Conservation (phyloP, 208 protist species). For the Balamuthia mandrillaris region DNA sequence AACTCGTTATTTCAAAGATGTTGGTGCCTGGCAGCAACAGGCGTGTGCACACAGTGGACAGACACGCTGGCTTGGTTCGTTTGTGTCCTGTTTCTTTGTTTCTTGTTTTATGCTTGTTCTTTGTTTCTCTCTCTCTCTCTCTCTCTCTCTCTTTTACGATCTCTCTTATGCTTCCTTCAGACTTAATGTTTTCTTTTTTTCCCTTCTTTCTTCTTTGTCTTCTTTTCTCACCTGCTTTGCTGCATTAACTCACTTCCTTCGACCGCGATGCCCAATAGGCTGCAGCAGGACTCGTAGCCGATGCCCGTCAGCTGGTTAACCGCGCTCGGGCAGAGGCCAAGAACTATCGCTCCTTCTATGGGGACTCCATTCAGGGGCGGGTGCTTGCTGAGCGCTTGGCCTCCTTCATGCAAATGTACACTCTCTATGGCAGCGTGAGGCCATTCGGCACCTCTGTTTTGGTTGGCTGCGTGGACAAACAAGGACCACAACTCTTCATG, state of each 20-base stretch:
- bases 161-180: slow-evolving; percentile 9
- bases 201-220: slow-evolving; percentile 28
- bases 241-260: background rate
- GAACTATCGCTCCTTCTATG: slow-evolving; percentile 87
- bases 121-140: background rate
- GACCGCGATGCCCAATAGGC: slow-evolving; percentile 53
- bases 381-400: slow-evolving; percentile 78
- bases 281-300: slow-evolving; percentile 91
- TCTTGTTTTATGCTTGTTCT: background rate
- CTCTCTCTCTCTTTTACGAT: slow-evolving; percentile 15
- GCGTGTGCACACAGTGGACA: slow-evolving; percentile 90
- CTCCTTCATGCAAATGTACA: slow-evolving; percentile 88
- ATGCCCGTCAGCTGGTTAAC: slow-evolving; percentile 90
- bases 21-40: slow-evolving; percentile 88
- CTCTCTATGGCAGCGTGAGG: slow-evolving; percentile 85
- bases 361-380: slow-evolving; percentile 84
- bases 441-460: slow-evolving; percentile 93
- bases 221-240: background rate
- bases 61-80: slow-evolving; percentile 81
- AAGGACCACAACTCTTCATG: slow-evolving; percentile 92
- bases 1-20: slow-evolving; percentile 94
- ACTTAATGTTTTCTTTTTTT: slow-evolving; percentile 48
- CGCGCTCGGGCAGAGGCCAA: slow-evolving; percentile 86
- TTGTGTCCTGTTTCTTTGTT: slow-evolving; percentile 37
- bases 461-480: slow-evolving; percentile 84